Evolutionary conservation across 345 rosid genomes (phyloP).

Genomic region (Odontarrhena argentea): DNA sequence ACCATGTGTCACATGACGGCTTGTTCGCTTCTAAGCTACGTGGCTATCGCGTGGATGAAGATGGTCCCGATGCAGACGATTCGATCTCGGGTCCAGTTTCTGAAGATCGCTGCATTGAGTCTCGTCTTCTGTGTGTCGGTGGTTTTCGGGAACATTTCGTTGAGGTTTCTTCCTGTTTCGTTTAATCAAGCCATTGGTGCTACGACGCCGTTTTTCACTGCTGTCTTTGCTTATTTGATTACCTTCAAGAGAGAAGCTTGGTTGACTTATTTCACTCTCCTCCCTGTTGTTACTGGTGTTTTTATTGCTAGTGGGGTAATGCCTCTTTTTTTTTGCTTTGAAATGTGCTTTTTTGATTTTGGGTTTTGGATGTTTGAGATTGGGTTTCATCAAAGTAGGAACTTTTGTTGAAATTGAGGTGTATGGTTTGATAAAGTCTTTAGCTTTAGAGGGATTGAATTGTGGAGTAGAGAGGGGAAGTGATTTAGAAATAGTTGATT

Average conservation of each 20-base stretch:
- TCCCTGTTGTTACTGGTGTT: constrained; percentile 77
- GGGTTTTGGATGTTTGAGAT: neutral
- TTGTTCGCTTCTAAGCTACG: constrained; percentile 61
- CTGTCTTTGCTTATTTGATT: constrained; percentile 63
- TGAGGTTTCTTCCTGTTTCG: constrained; percentile 66
- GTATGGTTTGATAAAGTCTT: constrained; percentile 14
- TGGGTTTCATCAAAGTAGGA: neutral
- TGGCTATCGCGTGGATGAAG: constrained; percentile 59
- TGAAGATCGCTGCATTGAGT: constrained; percentile 59
- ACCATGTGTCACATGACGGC: constrained; percentile 89
- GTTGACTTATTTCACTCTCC: constrained; percentile 57
- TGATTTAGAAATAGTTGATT: constrained; percentile 10
- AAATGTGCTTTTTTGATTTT: constrained; percentile 15
- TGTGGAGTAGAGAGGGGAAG: constrained; percentile 1
- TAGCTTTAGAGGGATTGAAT: constrained; percentile 17
- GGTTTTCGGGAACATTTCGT: constrained; percentile 62
- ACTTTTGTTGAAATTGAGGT: neutral
- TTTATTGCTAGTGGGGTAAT: constrained; percentile 73
- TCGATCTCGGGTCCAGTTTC: constrained; percentile 54
- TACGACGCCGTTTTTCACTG: constrained; percentile 73
- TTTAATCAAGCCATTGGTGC: constrained; percentile 78
- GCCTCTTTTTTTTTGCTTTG: neutral
- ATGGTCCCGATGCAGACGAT: constrained; percentile 73
- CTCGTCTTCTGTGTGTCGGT: constrained; percentile 70
- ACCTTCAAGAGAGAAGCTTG: constrained; percentile 62